A percentile compares a stretch with the other conserved stretches of the same genome.
Evolutionary conservation across 1,284 basidiomycete genomes (phyloP).

Genomic region (Sporisorium graminicola): DNA sequence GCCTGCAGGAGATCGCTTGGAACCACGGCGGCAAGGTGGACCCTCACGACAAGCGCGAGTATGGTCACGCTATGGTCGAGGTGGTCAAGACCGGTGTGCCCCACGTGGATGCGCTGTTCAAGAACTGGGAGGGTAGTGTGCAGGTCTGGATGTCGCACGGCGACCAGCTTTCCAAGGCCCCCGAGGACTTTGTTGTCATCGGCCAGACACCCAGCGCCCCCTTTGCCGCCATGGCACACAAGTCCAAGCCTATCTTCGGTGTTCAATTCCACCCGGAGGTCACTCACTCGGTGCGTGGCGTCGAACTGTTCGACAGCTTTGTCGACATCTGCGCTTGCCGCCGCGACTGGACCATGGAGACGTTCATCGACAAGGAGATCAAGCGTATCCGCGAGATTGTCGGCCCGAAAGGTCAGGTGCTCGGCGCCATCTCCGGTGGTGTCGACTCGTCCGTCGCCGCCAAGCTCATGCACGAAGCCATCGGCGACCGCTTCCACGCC

Average conservation of each 20-base stretch:
- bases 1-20: conserved; percentile 97
- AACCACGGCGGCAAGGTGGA: conserved; percentile 87
- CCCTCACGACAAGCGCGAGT: conserved; percentile 92
- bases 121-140: conserved; percentile 81
- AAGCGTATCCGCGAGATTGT: conserved; percentile 93
- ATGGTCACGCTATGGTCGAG: conserved; percentile 88
- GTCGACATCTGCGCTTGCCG: conserved; percentile 85
- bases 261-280: conserved; percentile 99
- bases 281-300: conserved; percentile 90
- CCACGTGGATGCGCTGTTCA: conserved; percentile 80
- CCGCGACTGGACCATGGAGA: conserved; percentile 96
- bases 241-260: conserved; percentile 89
- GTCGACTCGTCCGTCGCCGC: conserved; percentile 98
- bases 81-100: conserved; percentile 78
- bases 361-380: conserved; percentile 98
- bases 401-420: conserved; percentile 92
- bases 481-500: conserved; percentile 95
- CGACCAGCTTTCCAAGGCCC: conserved; percentile 87
- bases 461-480: conserved; percentile 99
- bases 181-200: conserved; percentile 87
- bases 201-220: conserved; percentile 89
- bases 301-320: conserved; percentile 90
- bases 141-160: conserved; percentile 99
- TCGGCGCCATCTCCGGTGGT: conserved; percentile 96
- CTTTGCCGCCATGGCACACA: conserved; percentile 92